A percentile compares a stretch with the other conserved stretches of the same genome.
phyloP scores from a whole-genome alignment of 768 basidiomycete genomes.

The Artomyces pyxidatus region DNA sequence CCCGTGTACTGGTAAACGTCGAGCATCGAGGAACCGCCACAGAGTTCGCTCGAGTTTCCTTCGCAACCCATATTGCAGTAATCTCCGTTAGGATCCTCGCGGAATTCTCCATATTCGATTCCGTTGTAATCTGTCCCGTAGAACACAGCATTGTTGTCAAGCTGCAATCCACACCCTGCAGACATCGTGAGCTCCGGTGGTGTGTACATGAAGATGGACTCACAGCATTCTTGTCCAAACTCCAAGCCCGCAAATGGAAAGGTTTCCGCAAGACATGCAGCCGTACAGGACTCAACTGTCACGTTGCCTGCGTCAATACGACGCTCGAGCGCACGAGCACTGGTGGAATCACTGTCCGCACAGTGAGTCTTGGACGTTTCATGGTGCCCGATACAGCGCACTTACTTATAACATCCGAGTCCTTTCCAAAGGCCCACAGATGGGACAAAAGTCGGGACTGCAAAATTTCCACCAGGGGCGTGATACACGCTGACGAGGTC shows the following conservation, averaged over 20 bases:
- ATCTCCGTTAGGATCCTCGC: background rate
- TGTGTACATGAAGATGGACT: background rate
- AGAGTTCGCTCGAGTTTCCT: background rate
- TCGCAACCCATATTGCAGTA: conserved; percentile 3
- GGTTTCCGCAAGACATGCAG: background rate
- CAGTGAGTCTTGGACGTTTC: too few relatives aligned
- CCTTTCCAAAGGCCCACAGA: conserved; percentile 57
- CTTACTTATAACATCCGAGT: conserved; percentile 74
- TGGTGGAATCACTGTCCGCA: conserved; percentile 27
- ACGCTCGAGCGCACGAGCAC: background rate
- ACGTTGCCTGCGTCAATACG: background rate
- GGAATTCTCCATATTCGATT: background rate
- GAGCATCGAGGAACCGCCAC: background rate
- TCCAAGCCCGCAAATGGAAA: conserved; percentile 3
- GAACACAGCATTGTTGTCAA: background rate
- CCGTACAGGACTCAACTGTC: conserved; percentile 1
- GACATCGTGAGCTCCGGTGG: background rate
- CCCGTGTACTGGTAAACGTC: conserved; percentile 2
- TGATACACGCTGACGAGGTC: conserved; percentile 52
- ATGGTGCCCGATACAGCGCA: conserved; percentile 16
- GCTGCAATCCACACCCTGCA: background rate
- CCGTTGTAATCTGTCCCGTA: background rate
- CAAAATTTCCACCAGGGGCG: conserved; percentile 40
- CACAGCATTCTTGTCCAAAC: conserved; percentile 2
- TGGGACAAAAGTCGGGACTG: conserved; percentile 38